These are phyloP conservation scores for Salicornia ramosissima DNA, from an alignment of 148 eudicot genomes.

Conservation along the genomic window DNA sequence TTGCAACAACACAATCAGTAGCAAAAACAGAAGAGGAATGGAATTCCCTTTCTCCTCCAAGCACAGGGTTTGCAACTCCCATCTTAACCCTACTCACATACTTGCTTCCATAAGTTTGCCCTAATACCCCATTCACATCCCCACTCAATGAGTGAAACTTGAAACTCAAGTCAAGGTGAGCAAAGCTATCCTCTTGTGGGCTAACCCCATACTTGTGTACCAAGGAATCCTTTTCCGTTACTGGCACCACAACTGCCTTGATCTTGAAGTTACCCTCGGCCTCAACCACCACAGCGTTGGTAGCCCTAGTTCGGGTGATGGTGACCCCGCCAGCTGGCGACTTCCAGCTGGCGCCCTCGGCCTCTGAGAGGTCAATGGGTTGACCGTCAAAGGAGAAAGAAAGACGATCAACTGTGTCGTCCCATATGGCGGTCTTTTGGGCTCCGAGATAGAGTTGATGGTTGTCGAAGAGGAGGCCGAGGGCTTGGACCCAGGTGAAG, in stretches of 20 bases:
- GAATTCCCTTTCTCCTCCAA: conserved; percentile 62
- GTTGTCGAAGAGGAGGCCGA: conserved; percentile 48
- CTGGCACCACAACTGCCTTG: conserved; percentile 60
- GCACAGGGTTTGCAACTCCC: conserved; percentile 62
- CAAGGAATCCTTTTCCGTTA: conserved; percentile 52
- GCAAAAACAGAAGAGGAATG: conserved; percentile 50
- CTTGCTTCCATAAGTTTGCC: conserved; percentile 62
- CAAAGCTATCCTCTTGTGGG: conserved; percentile 74
- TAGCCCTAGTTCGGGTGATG: conserved; percentile 36
- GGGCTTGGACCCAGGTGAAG: conserved; percentile 74
- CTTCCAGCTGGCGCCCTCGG: conserved; percentile 47
- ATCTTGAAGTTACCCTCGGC: conserved; percentile 68
- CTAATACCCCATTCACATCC: conserved; percentile 67
- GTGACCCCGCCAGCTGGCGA: conserved; percentile 18
- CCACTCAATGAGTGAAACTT: conserved; percentile 61
- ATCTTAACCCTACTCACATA: conserved; percentile 65
- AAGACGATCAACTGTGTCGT: conserved; percentile 45
- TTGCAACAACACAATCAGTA: conserved; percentile 47
- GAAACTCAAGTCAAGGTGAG: conserved; percentile 74
- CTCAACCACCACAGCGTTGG: conserved; percentile 50
- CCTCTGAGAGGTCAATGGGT: conserved; percentile 32
- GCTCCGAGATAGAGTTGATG: conserved; percentile 51
- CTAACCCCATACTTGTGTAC: conserved; percentile 62
- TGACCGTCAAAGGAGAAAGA: conserved; percentile 40
- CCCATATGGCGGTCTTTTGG: conserved; percentile 44